phyloP scores from a whole-genome alignment of 2,329 filamentous ascomycete genomes.

The Botrytis galanthina region DNA sequence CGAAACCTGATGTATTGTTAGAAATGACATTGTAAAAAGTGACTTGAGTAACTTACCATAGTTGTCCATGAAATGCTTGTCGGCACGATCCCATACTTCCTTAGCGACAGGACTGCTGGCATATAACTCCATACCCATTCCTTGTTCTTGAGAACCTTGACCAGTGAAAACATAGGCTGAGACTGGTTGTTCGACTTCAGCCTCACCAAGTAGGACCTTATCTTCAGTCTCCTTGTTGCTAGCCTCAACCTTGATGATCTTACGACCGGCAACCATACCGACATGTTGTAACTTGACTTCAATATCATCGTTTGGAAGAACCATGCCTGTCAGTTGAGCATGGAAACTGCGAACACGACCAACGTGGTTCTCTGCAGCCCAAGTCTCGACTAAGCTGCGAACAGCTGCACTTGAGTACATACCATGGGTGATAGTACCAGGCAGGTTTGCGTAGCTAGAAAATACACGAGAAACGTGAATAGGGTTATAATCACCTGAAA shows the following conservation, averaged over 20 bases:
- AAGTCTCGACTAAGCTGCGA: conserved; percentile 93
- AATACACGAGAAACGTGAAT: conserved; percentile 98
- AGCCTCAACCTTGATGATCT: conserved; percentile 98
- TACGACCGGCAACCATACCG: conserved; percentile 96
- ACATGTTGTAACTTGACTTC: conserved; percentile 94
- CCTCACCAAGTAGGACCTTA: conserved; percentile 91
- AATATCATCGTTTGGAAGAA: conserved; percentile 92
- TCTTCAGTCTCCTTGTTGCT: conserved; percentile 95
- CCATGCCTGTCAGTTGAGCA: conserved; percentile 96
- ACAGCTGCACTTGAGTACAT: conserved; percentile 99
- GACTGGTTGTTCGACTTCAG: conserved; percentile 95
- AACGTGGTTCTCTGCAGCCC: conserved; percentile 98
- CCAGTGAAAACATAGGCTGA: conserved; percentile 98
- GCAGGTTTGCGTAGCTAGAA: conserved; percentile 90
- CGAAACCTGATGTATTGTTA: conserved; percentile 62
- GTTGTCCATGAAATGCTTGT: conserved; percentile 97
- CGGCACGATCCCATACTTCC: conserved; percentile 96
- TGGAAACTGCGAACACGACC: conserved; percentile 97
- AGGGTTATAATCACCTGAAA: conserved; percentile 97
- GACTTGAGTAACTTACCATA: conserved; percentile 66
- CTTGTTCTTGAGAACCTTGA: conserved; percentile 97
- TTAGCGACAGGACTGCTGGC: conserved; percentile 88
- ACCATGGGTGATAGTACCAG: conserved; percentile 96
- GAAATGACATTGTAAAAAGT: conserved; percentile 21
- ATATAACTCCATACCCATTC: conserved; percentile 99